Base-by-base conservation (phyloP, 805 yeast species). In the Wickerhamomyces alni region DNA sequence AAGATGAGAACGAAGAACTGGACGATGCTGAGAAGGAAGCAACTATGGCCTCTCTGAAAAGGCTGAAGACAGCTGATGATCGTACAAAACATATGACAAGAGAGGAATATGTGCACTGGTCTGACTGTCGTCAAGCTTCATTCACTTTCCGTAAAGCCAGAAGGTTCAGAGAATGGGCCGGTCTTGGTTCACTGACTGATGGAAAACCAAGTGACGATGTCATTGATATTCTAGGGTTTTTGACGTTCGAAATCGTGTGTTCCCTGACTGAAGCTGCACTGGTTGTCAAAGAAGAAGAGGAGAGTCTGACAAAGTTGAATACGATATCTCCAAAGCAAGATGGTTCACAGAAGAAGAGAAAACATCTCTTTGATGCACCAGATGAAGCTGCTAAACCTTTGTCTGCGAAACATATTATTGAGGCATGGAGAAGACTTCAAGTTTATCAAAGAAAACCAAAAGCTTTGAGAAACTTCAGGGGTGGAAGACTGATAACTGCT, bases 61-160 rank as follows among this genome's bases (percentile, higher is more conserved):
- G 97, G 42, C 71, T 93, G 48, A 87, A 88, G 54, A 80, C 77
- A 61, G 97, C 97, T 4, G 99, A 93, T 62, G 96, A 93, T 37
- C 72, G 99, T 45, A 93, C 99, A 0, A 77, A 71, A 47, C 75
- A 82, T 50, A 93, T 93, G 99, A 93, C 99, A 1, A 83, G 80
- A 55, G 96, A 93, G 53, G 99, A 93, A 58, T 93, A 93, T 55
- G 99, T 89, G 15, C 99, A 93, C 59, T 93, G 98, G 97, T 86
- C 96, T 11, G 99, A 93, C 56, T 93, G 99, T 63, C 76, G 99
- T 45, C 99, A 93, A 61, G 98, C 98, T 1, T 82, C 94, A 43
- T 93, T 93, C 59, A 93, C 99, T 1, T 93, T 88, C 54, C 74
- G 97, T 50, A 93, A 93, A 59, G 84, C 85, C n/a, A 88, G 88